Evolutionary conservation across 148 eudicot species (phyloP), one percentile per base, ranked within the genome.

Genomic region (Spergularia marina): DNA sequence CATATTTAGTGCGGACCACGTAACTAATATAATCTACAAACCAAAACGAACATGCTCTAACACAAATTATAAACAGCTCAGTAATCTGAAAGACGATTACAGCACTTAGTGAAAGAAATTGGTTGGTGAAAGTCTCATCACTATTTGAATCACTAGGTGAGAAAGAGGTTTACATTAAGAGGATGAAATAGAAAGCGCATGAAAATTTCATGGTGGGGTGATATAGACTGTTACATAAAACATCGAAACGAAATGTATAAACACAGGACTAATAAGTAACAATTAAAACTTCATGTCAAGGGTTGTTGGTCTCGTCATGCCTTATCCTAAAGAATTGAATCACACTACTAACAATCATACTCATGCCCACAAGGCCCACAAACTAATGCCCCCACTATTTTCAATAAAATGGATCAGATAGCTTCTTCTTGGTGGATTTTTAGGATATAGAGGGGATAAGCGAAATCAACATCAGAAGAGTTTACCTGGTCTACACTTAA

Each of bases 281-380:
- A n/a, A 55, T 18, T 71, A 71, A 34, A 62, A 13, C 41, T 62
- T 41, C 17, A 30, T 25, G 14, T 62, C 6, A 70, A 15, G 60
- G 54, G 71, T 6, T 58, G 65, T 65, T 66, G 65, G 65, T 74
- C 61, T 30, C 70, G 21, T 66, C 57, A 20, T 10, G 64, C 23
- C 69, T 63, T 54, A 64, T 77, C 63, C 53, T 54, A 55, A 40
- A 40, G 23, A 67, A 60, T 66, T 39, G 54, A 76, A 57, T 68
- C 56, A 68, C 18, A 57, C 61, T 25, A 44, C 2, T 30, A 30
- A 30, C 20, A 39, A 57, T 44, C 79, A 68, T 11, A 47, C 17
- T 68, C 58, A 49, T 76, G 78, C 23, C 66, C 64, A 70, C 30
- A 58, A 74, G 49, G 62, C 36, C 77, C 36, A 54, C 62, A 1